Base-by-base conservation (phyloP, 2,329 filamentous ascomycete species). In the Apiospora koreana region DNA sequence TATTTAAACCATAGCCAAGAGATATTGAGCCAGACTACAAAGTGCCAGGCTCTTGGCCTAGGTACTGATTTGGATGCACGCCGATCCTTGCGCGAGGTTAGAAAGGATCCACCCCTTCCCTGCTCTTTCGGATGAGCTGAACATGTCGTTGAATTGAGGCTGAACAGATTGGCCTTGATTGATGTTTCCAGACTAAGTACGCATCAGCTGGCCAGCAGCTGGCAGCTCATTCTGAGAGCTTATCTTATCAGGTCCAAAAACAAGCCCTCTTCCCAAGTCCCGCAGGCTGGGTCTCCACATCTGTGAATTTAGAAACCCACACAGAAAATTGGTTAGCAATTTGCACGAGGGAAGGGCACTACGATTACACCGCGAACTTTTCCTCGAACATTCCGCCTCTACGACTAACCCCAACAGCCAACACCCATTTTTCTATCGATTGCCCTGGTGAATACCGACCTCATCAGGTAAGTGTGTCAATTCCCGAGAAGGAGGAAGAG, bases 371-470 rank as follows among this genome's bases (percentile, higher is more conserved):
- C 28, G 54, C 54, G 54, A 38, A 54, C 45, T 68, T 68, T 68
- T 68, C 31, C 23, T 23, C 21, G 66, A 66, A 68, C 66, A 68
- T 68, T 35, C 66, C 66, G 66, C 45, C 54, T 42, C 25, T 10
- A 67, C 66, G 66, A 68, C 66, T 68, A 68, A 68, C 66, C 66
- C 66, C 66, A 48, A 68, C 66, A 68, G 45, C 66, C 66, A 42
- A 42, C 45, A 54, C 66, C 45, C 66, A 54, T 54, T 54, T 25
- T 50, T 48, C 43, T 45, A 45, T 38, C 66, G 66, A 68, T 68
- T 68, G 66, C 66, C 46, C 66, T 50, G 66, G 66, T 68, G 66
- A 68, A 68, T 35, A 48, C 66, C 45, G 45, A 45, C 45, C 50
- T 68, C 66, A 68, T 50, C 66, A 68, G 66, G 66, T 68, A 50